A percentile compares a stretch with the other conserved stretches of the same genome.
Conservation (phyloP, 2,329 filamentous ascomycete species). For the Coniochaeta sp. region DNA sequence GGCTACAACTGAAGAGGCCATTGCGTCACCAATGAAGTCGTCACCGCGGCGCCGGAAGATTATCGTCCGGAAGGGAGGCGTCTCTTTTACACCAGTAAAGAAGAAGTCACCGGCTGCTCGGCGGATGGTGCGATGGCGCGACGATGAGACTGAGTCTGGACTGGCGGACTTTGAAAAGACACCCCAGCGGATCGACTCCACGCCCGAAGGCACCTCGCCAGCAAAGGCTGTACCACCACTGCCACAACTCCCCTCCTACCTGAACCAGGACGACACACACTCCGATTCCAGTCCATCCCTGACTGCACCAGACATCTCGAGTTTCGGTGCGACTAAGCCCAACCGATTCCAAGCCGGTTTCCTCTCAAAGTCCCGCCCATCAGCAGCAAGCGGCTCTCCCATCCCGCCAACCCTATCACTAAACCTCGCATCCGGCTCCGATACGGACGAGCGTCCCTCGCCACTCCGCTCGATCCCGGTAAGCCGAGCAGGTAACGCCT, state of each 20-base stretch:
- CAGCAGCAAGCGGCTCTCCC: conserved; percentile 52
- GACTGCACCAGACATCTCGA: conserved; percentile 40
- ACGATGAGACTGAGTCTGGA: conserved; percentile 77
- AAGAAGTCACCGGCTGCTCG: conserved; percentile 62
- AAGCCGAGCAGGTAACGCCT: conserved; percentile 40
- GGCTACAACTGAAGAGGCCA: conserved; percentile 28
- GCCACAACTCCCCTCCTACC: conserved; percentile 46
- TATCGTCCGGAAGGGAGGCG: conserved; percentile 55
- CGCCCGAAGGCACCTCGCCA: conserved; percentile 46
- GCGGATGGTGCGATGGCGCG: conserved; percentile 83
- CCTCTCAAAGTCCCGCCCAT: conserved; percentile 51
- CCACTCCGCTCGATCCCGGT: conserved; percentile 45
- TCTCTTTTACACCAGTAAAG: conserved; percentile 78
- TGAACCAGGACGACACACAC: conserved; percentile 45
- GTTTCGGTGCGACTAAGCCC: conserved; percentile 41
- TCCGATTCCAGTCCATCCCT: conserved; percentile 52
- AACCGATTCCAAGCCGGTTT: conserved; percentile 87
- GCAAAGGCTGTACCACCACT: conserved; percentile 38
- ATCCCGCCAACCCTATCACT: conserved; percentile 51
- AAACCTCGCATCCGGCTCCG: conserved; percentile 49
- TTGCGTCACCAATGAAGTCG: conserved; percentile 60
- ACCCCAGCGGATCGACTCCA: conserved; percentile 60
- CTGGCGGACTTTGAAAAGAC: conserved; percentile 90
- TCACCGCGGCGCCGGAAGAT: conserved; percentile 77
- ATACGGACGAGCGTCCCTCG: conserved; percentile 37